phyloP scores from a whole-genome alignment of 192 early-diverging fungal genomes.

The Rhizoclosmatium globosum region DNA sequence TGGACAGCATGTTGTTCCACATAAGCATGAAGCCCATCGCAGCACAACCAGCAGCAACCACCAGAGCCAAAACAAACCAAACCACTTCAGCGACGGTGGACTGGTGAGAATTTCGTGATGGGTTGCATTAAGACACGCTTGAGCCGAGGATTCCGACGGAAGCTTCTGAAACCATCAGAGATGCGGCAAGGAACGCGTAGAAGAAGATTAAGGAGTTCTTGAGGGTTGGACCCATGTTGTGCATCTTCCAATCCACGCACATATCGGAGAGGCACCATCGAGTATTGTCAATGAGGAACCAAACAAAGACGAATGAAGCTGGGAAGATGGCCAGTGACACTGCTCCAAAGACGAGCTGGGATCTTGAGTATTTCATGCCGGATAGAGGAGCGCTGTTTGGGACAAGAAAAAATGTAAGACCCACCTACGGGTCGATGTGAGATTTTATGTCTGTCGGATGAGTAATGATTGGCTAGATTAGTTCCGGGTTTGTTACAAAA shows the following conservation, averaged over 20 bases:
- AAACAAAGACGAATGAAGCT: not conserved
- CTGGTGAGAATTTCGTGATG: not conserved
- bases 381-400: not conserved
- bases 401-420: no score
- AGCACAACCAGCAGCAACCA: not conserved
- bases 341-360: not conserved
- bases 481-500: no score
- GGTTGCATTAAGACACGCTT: not conserved
- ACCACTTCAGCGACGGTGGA: not conserved
- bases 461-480: no score
- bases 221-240: not conserved
- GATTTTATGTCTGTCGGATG: no score
- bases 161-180: not conserved
- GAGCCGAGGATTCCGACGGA: not conserved
- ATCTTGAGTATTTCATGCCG: not conserved
- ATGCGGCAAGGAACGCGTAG: conserved; percentile 1
- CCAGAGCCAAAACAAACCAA: not conserved
- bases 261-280: conserved; percentile 4
- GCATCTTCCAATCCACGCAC: not conserved
- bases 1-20: not conserved
- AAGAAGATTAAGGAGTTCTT: not conserved
- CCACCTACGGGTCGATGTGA: no score
- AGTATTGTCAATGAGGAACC: not conserved
- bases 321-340: not conserved
- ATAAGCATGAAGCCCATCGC: not conserved